Evolutionary conservation across 2,329 filamentous ascomycete genomes (phyloP).

Genomic region (Trichoderma koningiopsis): DNA sequence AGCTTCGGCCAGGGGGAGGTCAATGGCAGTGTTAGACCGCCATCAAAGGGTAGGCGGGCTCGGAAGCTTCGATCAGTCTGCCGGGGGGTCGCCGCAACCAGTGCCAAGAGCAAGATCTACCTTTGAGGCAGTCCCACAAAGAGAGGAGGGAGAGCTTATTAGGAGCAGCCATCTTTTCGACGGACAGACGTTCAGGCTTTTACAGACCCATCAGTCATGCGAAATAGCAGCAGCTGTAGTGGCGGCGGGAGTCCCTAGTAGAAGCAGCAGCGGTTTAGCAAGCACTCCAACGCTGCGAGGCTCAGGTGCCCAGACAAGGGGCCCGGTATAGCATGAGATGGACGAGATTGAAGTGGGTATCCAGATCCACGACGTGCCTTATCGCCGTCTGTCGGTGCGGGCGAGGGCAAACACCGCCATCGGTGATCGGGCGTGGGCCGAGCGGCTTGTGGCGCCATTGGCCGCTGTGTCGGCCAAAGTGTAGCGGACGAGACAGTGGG

Average conservation of each 20-base stretch:
- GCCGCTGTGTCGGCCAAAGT: constrained; percentile 8
- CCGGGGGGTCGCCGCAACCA: constrained; percentile 2
- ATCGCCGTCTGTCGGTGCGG: constrained; percentile 27
- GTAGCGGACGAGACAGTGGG: constrained; percentile 14
- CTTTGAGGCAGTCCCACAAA: background rate
- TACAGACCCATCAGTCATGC: constrained; percentile 11
- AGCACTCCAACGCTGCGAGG: background rate
- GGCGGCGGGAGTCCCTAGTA: background rate
- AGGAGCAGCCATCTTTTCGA: constrained; percentile 8
- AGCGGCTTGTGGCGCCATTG: constrained; percentile 21
- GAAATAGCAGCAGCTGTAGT: background rate
- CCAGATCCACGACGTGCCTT: constrained; percentile 21
- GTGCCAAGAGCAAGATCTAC: constrained; percentile 8
- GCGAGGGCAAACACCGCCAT: constrained; percentile 24
- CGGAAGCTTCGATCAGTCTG: background rate
- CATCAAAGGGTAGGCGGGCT: background rate
- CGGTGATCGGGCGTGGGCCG: constrained; percentile 17
- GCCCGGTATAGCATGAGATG: constrained; percentile 19
- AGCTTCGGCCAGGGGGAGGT: constrained; percentile 1
- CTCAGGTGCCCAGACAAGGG: constrained; percentile 9
- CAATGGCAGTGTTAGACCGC: background rate
- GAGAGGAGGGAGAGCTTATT: background rate
- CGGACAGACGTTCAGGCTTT: constrained; percentile 2
- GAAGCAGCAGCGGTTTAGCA: background rate
- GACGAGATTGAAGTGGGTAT: constrained; percentile 18